phyloP scores from a whole-genome alignment of 768 basidiomycete genomes.

The Megacollybia marginata region DNA sequence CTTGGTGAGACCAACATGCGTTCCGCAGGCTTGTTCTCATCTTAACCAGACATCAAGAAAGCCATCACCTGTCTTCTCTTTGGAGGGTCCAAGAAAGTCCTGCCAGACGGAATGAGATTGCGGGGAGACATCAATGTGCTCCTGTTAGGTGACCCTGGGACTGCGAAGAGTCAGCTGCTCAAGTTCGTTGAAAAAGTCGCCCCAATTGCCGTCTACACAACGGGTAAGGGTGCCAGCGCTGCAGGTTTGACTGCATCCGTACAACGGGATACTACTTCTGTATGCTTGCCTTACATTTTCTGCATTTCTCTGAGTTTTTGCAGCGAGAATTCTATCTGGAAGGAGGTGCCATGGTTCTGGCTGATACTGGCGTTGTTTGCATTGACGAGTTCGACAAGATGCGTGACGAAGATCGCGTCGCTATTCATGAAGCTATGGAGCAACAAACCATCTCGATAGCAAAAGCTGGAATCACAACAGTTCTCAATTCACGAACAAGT shows the following conservation, averaged over 20 bases:
- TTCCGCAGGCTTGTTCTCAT: conserved; percentile 5
- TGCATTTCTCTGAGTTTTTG: background rate
- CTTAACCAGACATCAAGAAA: conserved; percentile 87
- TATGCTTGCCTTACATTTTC: conserved; percentile 30
- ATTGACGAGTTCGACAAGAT: conserved; percentile 99
- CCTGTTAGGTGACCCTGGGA: conserved; percentile 94
- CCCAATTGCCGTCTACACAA: conserved; percentile 96
- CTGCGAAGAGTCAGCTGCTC: conserved; percentile 94
- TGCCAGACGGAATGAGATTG: conserved; percentile 95
- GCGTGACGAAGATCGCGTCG: conserved; percentile 97
- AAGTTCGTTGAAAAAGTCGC: conserved; percentile 99
- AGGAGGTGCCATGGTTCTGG: conserved; percentile 98
- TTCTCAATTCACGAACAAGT: conserved; percentile 91
- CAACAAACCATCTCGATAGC: conserved; percentile 99
- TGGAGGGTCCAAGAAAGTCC: conserved; percentile 93
- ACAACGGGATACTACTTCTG: conserved; percentile 87
- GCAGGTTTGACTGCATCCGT: conserved; percentile 98
- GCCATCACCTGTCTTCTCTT: conserved; percentile 94
- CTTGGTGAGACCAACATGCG: conserved; percentile 48
- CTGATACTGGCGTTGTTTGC: conserved; percentile 96
- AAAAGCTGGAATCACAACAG: conserved; percentile 97
- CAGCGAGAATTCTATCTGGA: conserved; percentile 98
- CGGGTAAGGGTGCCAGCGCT: conserved; percentile 96
- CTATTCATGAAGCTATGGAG: conserved; percentile 99
- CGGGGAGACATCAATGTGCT: conserved; percentile 98